phyloP scores from a whole-genome alignment of 176 grass and related monocot species.

The Leersia perrieri region DNA sequence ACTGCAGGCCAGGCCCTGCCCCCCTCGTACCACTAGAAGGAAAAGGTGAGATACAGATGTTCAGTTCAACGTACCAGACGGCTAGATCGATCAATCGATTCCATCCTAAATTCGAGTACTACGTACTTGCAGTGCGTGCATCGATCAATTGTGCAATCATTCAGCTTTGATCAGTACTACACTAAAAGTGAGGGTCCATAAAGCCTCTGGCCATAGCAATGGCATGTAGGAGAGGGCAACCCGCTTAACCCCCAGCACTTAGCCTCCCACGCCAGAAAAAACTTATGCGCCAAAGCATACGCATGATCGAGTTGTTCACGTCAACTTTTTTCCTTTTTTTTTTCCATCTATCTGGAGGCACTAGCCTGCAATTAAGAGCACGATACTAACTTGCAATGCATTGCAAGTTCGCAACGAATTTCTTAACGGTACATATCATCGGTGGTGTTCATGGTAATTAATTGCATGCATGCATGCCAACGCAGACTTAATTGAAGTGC shows the following conservation, averaged over 20 bases:
- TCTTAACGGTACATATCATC: not conserved
- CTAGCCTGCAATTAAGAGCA: not conserved
- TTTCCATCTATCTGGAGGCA: not conserved
- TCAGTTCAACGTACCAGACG: not conserved
- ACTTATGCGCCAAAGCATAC: not conserved
- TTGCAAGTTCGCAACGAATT: not conserved
- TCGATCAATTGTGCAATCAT: slow-evolving; percentile 49
- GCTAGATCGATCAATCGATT: not conserved
- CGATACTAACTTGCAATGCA: not conserved
- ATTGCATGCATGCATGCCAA: not conserved
- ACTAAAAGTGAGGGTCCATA: slow-evolving; percentile 35
- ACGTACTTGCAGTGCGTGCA: not conserved
- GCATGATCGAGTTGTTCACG: not conserved
- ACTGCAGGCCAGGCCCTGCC: not conserved
- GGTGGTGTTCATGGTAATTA: not conserved
- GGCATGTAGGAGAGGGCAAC: slow-evolving; percentile 16
- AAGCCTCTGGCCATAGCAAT: slow-evolving; percentile 1
- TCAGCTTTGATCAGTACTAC: slow-evolving; percentile 26
- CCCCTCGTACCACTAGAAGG: not conserved
- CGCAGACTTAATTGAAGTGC: not conserved
- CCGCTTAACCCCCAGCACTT: slow-evolving; percentile 21
- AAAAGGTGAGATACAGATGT: slow-evolving; percentile 18
- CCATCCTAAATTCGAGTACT: not conserved
- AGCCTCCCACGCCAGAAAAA: slow-evolving; percentile 27
- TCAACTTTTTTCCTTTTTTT: not conserved